Conservation (phyloP, 176 grass and related monocot species). For the Chrysopogon serrulatus region DNA sequence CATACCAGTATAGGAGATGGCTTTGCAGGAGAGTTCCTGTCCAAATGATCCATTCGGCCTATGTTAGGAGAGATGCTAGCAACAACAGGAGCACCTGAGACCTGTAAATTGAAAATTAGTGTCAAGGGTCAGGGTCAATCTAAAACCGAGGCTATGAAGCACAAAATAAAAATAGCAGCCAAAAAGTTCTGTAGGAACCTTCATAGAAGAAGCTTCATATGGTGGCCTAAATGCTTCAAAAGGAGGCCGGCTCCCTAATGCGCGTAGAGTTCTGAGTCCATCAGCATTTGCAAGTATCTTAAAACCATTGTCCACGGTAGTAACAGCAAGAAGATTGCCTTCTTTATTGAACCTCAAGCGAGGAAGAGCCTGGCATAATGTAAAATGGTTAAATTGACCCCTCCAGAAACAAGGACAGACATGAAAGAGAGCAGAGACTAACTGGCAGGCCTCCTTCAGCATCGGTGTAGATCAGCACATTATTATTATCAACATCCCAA, state of each 20-base stretch:
- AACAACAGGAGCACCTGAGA: conserved; percentile 81
- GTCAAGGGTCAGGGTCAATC: conserved; percentile 25
- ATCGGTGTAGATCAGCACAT: conserved; percentile 70
- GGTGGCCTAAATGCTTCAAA: conserved; percentile 73
- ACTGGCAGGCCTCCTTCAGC: conserved; percentile 85
- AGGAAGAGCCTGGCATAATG: conserved; percentile 57
- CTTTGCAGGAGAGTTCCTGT: conserved; percentile 90
- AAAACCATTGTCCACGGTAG: conserved; percentile 80
- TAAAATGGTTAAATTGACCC: conserved; percentile 27
- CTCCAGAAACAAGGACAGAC: background rate
- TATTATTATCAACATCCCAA: conserved; percentile 87
- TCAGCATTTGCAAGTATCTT: conserved; percentile 95
- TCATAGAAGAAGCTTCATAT: conserved; percentile 89
- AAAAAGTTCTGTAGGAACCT: conserved; percentile 37
- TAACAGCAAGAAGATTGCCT: conserved; percentile 96
- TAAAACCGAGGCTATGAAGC: conserved; percentile 1
- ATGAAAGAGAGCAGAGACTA: conserved; percentile 34
- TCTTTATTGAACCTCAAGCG: conserved; percentile 96
- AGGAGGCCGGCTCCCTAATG: conserved; percentile 41
- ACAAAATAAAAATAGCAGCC: conserved; percentile 11
- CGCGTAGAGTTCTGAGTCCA: conserved; percentile 62
- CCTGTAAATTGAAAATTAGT: conserved; percentile 39
- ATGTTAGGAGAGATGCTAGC: conserved; percentile 66
- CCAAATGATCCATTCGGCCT: conserved; percentile 71
- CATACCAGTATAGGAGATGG: conserved; percentile 78